phyloP scores from a whole-genome alignment of 495 filamentous ascomycete species.

The Paragyromitra xinjiangensis region DNA sequence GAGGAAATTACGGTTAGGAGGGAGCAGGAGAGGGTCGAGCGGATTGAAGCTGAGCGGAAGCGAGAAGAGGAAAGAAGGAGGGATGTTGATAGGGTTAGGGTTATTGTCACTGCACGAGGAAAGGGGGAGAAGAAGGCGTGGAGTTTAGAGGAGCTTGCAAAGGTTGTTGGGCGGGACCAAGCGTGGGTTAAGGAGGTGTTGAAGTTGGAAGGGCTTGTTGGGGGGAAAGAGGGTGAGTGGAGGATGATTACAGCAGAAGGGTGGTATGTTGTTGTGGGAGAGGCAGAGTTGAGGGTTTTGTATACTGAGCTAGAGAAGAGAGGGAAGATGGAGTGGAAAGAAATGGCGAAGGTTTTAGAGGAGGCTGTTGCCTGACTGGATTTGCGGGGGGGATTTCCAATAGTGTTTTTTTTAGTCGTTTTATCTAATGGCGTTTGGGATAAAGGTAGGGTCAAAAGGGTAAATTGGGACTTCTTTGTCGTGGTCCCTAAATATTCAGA shows the following conservation, averaged over 20 bases:
- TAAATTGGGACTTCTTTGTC: neutral
- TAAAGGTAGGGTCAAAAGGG: neutral
- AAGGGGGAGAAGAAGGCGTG: conserved; percentile 17
- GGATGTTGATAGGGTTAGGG: conserved; percentile 40
- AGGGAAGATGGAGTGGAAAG: conserved; percentile 54
- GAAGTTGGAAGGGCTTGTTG: conserved; percentile 58
- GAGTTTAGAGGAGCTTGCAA: conserved; percentile 44
- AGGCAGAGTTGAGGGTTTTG: conserved; percentile 23
- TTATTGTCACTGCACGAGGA: conserved; percentile 4
- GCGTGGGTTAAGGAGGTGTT: conserved; percentile 57
- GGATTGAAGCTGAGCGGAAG: conserved; percentile 46
- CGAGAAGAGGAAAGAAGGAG: conserved; percentile 53
- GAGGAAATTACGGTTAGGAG: conserved; percentile 58
- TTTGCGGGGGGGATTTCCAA: neutral
- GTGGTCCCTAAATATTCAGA: neutral
- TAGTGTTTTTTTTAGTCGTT: conserved; percentile 15
- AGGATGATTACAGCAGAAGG: conserved; percentile 53
- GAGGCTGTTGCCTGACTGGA: conserved; percentile 15
- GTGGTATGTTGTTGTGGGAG: conserved; percentile 49
- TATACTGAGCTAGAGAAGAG: conserved; percentile 42
- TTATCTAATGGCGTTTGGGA: conserved; percentile 25
- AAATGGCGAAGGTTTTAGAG: conserved; percentile 52
- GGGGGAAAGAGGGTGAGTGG: conserved; percentile 53
- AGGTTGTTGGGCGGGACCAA: conserved; percentile 30
- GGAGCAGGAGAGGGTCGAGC: conserved; percentile 48